Conservation (phyloP, 192 early-diverging fungal species). For the Gonapodya sp. region DNA sequence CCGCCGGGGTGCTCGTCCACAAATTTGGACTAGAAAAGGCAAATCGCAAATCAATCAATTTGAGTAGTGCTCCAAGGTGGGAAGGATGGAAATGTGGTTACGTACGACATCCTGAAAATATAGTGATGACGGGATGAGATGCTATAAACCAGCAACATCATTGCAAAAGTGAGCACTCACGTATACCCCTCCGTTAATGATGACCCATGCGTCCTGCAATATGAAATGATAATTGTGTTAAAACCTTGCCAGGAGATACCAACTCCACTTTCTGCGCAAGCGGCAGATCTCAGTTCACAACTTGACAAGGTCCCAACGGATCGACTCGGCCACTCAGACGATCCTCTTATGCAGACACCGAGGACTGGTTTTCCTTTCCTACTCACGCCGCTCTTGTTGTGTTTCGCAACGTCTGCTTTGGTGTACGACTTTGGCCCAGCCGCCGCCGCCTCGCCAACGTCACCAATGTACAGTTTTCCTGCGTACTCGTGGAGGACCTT, state of each 20-base stretch:
- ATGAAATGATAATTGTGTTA: not conserved
- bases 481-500: not conserved
- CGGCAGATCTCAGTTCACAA: too few species aligned
- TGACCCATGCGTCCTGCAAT: slow-evolving; percentile 2
- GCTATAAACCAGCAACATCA: not conserved
- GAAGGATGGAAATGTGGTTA: too few species aligned
- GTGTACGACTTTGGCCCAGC: too few species aligned
- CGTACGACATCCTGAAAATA: not conserved
- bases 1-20: not conserved
- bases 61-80: too few species aligned
- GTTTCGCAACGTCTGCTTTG: too few species aligned
- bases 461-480: not conserved
- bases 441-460: not conserved
- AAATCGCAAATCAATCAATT: too few species aligned
- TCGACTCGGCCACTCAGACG: too few species aligned
- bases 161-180: too few species aligned
- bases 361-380: not conserved
- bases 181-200: slow-evolving; percentile 1
- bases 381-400: not conserved
- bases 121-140: not conserved
- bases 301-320: too few species aligned
- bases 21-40: not conserved
- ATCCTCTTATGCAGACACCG: too few species aligned
- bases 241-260: not conserved
- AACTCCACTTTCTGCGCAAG: too few species aligned